phyloP scores from a whole-genome alignment of 306 rosid genomes.

The Vicia villosa region DNA sequence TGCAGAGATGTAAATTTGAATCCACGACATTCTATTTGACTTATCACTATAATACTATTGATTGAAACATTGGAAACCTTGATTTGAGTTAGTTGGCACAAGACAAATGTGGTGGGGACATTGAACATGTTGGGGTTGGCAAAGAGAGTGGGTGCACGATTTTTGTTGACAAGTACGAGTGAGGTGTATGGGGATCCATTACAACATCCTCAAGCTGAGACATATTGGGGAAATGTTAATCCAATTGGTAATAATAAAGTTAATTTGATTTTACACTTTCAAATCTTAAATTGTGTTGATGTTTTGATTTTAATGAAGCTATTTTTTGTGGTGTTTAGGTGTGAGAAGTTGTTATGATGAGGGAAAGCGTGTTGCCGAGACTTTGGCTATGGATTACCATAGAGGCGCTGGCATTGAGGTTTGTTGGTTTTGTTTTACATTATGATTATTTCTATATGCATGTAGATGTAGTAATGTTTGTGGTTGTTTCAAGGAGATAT shows the following conservation, averaged over 20 bases:
- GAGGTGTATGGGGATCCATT: conserved; percentile 97
- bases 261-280: neutral
- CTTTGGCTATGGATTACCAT: conserved; percentile 88
- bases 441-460: neutral
- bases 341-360: conserved; percentile 95
- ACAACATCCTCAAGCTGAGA: conserved; percentile 88
- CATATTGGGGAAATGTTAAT: conserved; percentile 96
- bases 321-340: conserved; percentile 47
- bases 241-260: conserved; percentile 64
- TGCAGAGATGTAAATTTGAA: too few species aligned
- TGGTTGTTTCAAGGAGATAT: neutral
- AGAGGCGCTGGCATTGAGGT: conserved; percentile 97
- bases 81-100: conserved; percentile 52
- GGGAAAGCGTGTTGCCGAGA: conserved; percentile 95
- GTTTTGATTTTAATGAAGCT: neutral
- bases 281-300: neutral
- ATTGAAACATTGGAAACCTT: conserved; percentile 43
- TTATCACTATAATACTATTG: neutral
- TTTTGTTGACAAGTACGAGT: conserved; percentile 88
- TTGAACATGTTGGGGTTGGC: conserved; percentile 89
- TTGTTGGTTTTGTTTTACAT: neutral
- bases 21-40: too few species aligned
- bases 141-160: conserved; percentile 82
- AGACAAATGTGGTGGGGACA: conserved; percentile 95
- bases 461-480: neutral